These are phyloP conservation scores for Elsinoe ampelina DNA, from an alignment of 2,329 filamentous ascomycete species.

Conservation along the genomic window DNA sequence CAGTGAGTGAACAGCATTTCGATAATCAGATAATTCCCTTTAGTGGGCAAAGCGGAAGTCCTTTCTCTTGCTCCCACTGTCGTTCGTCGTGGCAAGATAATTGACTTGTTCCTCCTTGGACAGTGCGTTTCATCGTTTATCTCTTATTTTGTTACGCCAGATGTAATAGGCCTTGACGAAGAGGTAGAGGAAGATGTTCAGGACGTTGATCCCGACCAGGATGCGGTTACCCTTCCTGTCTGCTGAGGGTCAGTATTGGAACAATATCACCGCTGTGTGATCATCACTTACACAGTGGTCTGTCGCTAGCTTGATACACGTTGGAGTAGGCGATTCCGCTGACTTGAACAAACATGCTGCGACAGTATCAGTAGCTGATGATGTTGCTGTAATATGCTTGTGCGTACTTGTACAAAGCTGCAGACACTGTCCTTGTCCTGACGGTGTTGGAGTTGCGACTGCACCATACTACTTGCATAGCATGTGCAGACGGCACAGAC, in stretches of 20 bases:
- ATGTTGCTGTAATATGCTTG: too few relatives aligned
- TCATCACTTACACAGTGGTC: conserved; percentile 27
- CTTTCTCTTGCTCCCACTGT: conserved; percentile 25
- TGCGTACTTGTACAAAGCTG: conserved; percentile 32
- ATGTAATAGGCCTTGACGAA: conserved; percentile 1
- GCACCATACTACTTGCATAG: conserved; percentile 35
- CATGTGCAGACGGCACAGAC: conserved; percentile 36
- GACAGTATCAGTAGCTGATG: conserved; percentile 16
- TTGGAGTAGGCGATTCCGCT: conserved; percentile 39
- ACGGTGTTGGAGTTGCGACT: conserved; percentile 35
- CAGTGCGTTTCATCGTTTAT: conserved; percentile 31
- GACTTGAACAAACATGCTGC: conserved; percentile 41
- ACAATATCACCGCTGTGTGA: neutral
- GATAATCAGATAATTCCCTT: neutral
- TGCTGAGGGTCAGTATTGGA: neutral
- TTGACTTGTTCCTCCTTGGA: conserved; percentile 25
- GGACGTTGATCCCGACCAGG: conserved; percentile 23
- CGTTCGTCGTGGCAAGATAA: conserved; percentile 28
- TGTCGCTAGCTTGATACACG: conserved; percentile 41
- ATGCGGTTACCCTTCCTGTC: conserved; percentile 33
- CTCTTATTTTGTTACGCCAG: neutral
- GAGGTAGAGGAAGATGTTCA: conserved; percentile 26
- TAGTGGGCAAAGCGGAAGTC: conserved; percentile 15
- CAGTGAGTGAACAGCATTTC: too few relatives aligned
- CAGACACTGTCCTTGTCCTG: conserved; percentile 35